Evolutionary conservation across 352 stramenopile species (phyloP).

Genomic region (Phytopythium delawarense): DNA sequence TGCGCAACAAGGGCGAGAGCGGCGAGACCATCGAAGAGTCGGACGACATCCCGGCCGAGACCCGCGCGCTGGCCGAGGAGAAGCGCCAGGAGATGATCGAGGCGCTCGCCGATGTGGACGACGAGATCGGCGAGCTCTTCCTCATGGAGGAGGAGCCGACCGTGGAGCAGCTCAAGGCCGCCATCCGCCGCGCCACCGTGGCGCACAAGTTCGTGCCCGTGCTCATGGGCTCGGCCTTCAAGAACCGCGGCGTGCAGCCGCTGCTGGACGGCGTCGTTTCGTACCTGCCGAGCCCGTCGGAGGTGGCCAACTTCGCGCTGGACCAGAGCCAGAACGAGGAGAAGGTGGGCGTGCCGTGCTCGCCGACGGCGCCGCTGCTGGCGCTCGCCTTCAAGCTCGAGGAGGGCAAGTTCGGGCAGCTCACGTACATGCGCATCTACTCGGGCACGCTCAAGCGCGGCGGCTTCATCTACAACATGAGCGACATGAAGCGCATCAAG

Average conservation of each 20-base stretch:
- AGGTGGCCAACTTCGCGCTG: conserved; percentile 96
- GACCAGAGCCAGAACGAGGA: conserved; percentile 93
- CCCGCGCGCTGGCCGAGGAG: conserved; percentile 81
- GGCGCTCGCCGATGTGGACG: conserved; percentile 95
- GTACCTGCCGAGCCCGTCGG: conserved; percentile 94
- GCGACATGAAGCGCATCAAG: conserved; percentile 92
- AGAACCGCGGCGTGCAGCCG: conserved; percentile 98
- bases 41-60: conserved; percentile 87
- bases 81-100: conserved; percentile 95
- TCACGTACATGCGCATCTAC: conserved; percentile 98
- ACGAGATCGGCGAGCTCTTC: conserved; percentile 99
- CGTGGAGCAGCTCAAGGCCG: conserved; percentile 87
- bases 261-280: conserved; percentile 97
- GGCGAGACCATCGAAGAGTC: conserved; percentile 84
- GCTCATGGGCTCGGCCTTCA: conserved; percentile 98
- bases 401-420: conserved; percentile 98
- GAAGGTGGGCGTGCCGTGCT: conserved; percentile 84
- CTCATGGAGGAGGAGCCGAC: conserved; percentile 97
- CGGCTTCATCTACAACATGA: conserved; percentile 88
- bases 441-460: conserved; percentile 81
- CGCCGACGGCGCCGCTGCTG: conserved; percentile 89
- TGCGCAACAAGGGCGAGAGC: conserved; percentile 91
- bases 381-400: conserved; percentile 99
- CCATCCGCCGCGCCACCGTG: conserved; percentile 95
- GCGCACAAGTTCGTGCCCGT: conserved; percentile 98